Evolutionary conservation across 2,329 filamentous ascomycete genomes (phyloP).

Genomic region (Ustulina deusta): DNA sequence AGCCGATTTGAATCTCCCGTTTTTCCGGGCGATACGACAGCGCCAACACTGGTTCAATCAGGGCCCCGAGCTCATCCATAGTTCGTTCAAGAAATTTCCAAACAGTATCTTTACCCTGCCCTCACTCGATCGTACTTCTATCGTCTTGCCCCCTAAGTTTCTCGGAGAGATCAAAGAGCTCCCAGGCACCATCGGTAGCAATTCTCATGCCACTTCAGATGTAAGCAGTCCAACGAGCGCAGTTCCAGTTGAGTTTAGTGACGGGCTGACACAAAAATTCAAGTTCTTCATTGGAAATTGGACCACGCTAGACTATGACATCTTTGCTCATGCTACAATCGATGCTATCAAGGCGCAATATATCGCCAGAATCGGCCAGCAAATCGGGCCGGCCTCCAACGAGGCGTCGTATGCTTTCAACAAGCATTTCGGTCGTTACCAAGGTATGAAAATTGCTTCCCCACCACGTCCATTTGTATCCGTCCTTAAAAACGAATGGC

Average conservation of each 20-base stretch:
- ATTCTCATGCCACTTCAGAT: slow-evolving; percentile 31
- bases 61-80: slow-evolving; percentile 19
- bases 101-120: slow-evolving; percentile 28
- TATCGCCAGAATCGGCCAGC: slow-evolving; percentile 33
- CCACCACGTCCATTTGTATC: too few species aligned
- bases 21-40: slow-evolving; percentile 10
- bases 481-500: not conserved
- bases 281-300: slow-evolving; percentile 35
- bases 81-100: slow-evolving; percentile 23
- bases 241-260: not conserved
- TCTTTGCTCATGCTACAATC: slow-evolving; percentile 30
- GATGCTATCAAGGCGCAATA: slow-evolving; percentile 33
- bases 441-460: too few species aligned
- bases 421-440: slow-evolving; percentile 23
- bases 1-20: not conserved
- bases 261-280: not conserved
- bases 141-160: slow-evolving; percentile 29
- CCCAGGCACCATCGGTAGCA: slow-evolving; percentile 23
- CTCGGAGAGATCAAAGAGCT: slow-evolving; percentile 29
- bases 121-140: slow-evolving; percentile 26
- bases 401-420: slow-evolving; percentile 28
- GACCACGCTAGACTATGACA: slow-evolving; percentile 35
- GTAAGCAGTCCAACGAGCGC: slow-evolving; percentile 6
- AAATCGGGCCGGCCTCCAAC: slow-evolving; percentile 24
- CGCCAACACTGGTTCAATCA: slow-evolving; percentile 23